Evolutionary conservation across 228 moss, liverwort and hornwort species (phyloP).

Genomic region (Sphagnum magellanicum): DNA sequence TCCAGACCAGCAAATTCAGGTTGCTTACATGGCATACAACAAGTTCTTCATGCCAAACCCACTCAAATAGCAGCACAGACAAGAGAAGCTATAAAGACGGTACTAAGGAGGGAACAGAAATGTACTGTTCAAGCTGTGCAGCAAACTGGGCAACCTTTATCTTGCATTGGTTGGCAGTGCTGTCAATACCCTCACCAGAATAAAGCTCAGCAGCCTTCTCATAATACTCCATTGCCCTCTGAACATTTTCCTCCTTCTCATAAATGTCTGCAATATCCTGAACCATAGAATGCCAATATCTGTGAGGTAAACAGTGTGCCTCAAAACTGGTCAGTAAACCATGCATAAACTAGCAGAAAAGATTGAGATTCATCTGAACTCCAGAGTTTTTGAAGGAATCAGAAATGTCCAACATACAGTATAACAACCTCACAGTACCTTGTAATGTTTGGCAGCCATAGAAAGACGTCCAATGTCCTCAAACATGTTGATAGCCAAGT

Average conservation of each 20-base stretch:
- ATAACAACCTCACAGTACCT: conserved; percentile 23
- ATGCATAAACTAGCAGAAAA: neutral
- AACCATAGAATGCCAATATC: conserved; percentile 58
- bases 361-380: neutral
- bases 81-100: neutral
- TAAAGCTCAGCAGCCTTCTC: conserved; percentile 98
- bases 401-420: too few species aligned
- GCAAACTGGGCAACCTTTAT: conserved; percentile 98
- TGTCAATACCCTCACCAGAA: conserved; percentile 88
- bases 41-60: too few species aligned
- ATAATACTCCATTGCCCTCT: conserved; percentile 82
- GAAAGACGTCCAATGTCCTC: conserved; percentile 92
- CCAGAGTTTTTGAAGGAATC: neutral
- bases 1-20: too few species aligned
- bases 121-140: conserved; percentile 87
- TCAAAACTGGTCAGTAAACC: too few species aligned
- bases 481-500: conserved; percentile 59
- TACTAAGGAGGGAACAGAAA: conserved; percentile 2
- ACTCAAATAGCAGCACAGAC: too few species aligned
- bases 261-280: conserved; percentile 96
- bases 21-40: too few species aligned
- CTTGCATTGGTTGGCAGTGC: conserved; percentile 96
- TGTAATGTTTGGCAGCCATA: conserved; percentile 93
- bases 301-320: too few species aligned
- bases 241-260: conserved; percentile 86